phyloP scores from a whole-genome alignment of 306 rosid species.

The Ceratonia siliqua region DNA sequence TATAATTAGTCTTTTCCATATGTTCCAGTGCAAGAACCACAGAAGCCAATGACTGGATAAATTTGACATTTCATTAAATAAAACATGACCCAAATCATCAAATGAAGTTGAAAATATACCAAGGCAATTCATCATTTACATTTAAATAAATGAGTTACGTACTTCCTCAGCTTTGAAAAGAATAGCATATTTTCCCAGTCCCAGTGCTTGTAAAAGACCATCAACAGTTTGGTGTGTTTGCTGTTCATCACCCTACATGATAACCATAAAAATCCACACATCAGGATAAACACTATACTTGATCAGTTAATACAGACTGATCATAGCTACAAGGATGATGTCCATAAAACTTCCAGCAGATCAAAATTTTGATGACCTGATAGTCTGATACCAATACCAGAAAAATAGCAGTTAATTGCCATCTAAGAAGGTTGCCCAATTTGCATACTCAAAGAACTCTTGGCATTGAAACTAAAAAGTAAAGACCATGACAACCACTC shows the following conservation, averaged over 20 bases:
- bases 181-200: conserved; percentile 82
- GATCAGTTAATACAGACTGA: conserved; percentile 13
- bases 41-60: conserved; percentile 2
- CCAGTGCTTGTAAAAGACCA: conserved; percentile 72
- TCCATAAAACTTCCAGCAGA: conserved; percentile 10
- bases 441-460: neutral
- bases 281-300: conserved; percentile 12
- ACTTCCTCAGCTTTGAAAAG: conserved; percentile 96
- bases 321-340: neutral
- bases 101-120: conserved; percentile 11
- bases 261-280: conserved; percentile 24
- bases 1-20: conserved; percentile 16
- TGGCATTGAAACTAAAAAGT: neutral
- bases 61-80: conserved; percentile 24
- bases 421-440: neutral
- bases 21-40: neutral
- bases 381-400: neutral
- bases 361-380: conserved; percentile 2
- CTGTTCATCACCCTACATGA: conserved; percentile 66
- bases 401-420: neutral
- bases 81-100: conserved; percentile 9
- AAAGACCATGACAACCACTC: neutral
- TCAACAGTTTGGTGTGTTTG: conserved; percentile 75
- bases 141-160: conserved; percentile 44
- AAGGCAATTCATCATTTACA: conserved; percentile 15